Conservation (phyloP, 75 land plant species). For the Adiantum capillusveneris region DNA sequence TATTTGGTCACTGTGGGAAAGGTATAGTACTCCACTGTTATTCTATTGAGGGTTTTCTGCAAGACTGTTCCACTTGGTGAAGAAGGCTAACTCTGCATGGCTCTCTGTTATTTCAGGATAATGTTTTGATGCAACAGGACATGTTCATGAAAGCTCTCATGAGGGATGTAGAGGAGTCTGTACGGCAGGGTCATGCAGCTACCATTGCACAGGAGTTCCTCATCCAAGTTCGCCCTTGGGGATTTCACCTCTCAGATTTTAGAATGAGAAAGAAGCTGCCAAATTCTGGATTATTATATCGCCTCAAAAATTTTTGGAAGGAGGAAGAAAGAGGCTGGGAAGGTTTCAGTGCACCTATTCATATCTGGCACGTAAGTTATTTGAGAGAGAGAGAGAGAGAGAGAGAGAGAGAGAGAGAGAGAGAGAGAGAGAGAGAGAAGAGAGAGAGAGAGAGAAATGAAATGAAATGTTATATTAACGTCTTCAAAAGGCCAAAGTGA, state of each 20-base stretch:
- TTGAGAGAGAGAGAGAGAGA: too few relatives aligned
- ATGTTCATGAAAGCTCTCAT: slow-evolving; percentile 52
- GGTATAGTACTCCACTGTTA: neutral
- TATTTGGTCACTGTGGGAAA: slow-evolving; percentile 1
- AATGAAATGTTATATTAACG: too few relatives aligned
- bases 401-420: too few relatives aligned
- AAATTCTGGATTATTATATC: slow-evolving; percentile 29
- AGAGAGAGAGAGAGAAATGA: neutral
- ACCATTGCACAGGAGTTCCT: slow-evolving; percentile 76
- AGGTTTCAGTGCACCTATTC: slow-evolving; percentile 86
- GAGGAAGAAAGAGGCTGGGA: slow-evolving; percentile 40
- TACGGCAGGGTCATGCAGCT: slow-evolving; percentile 51
- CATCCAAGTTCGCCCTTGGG: slow-evolving; percentile 77
- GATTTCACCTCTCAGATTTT: slow-evolving; percentile 70
- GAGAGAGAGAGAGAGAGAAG: too few relatives aligned
- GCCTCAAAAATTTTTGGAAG: slow-evolving; percentile 41
- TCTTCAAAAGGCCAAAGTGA: too few relatives aligned
- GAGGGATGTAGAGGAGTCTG: slow-evolving; percentile 64
- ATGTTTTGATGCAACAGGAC: slow-evolving; percentile 45
- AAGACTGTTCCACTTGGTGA: too few relatives aligned
- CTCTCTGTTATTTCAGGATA: slow-evolving; percentile 51
- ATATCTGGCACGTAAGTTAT: slow-evolving; percentile 78
- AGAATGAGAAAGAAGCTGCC: slow-evolving; percentile 38
- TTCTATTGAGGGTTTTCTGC: too few relatives aligned
- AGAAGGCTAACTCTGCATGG: too few relatives aligned